Evolutionary conservation across 176 grass and related monocot species (phyloP), one percentile per base, ranked within the genome.

Genomic region (Oryza meyeriana): DNA sequence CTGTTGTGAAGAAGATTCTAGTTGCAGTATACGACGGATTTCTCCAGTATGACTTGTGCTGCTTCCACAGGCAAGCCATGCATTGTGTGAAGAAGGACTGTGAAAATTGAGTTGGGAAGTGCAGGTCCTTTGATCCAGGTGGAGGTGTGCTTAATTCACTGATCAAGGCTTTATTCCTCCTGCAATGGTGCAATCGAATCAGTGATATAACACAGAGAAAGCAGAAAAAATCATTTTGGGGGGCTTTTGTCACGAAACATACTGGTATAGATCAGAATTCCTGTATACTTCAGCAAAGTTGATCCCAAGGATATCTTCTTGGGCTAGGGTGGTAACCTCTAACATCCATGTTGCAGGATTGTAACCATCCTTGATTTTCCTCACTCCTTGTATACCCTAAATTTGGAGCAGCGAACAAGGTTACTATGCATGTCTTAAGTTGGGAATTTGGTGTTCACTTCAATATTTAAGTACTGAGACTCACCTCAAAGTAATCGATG

Each of bases 291-390:
- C 83, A 0, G 91, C 82, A 65, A 97, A 94, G 79, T 90, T 88
- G 32, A 97, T 12, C 59, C 87, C 94, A 26, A 97, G 47, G 36
- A 81, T 84, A 76, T 97, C 94, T 94, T 97, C 91, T 71, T 94
- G 94, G 16, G 89, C 87, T 64, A 84, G 66, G 47, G 87, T 92
- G 22, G 87, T 84, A 62, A 94, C 91, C 78, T 97, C 94, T 28
- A 97, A 82, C 94, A 97, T 97, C 94, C 94, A 97, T 65, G 94
- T 97, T 79, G 91, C 94, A 44, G 94, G 94, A 79, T 97, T 97
- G 71, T 94, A 94, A 55, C 91, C 91, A 73, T 94, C 89, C 84
- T 97, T 97, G 66, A 97, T 97, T 84, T 90, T 94, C 81, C 81
- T 92, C 17, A 94, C 91, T 32, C 94, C 94, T 77, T 97, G 82